These are phyloP conservation scores for Asterochloris sp. DNA, from an alignment of 139 green algal species.

Conservation along the genomic window DNA sequence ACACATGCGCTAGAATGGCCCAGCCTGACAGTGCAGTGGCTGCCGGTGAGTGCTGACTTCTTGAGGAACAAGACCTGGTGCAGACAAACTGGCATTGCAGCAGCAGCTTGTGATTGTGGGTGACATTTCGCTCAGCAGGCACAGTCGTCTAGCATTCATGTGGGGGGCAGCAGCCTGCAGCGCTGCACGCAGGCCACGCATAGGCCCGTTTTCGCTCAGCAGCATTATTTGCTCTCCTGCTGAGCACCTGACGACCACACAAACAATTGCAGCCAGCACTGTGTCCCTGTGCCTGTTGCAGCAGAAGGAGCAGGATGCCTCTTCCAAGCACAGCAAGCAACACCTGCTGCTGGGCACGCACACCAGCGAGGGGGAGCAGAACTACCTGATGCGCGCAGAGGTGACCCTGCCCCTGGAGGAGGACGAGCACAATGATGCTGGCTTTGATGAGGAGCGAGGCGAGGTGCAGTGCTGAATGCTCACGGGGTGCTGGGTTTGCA, in stretches of 20 bases:
- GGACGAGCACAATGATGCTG: conserved; percentile 66
- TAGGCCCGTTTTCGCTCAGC: background rate
- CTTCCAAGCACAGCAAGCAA: conserved; percentile 79
- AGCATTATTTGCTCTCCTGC: background rate
- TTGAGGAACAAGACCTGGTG: background rate
- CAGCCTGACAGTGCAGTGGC: conserved; percentile 97
- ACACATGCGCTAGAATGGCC: conserved; percentile 99
- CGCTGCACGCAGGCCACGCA: background rate
- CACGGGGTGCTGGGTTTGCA: background rate
- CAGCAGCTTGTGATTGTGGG: too few species aligned
- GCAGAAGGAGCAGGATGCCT: conserved; percentile 11
- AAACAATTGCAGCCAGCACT: background rate
- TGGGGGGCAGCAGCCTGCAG: too few species aligned
- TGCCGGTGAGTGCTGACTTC: conserved; percentile 67
- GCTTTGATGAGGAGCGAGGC: conserved; percentile 85
- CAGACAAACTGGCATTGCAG: background rate
- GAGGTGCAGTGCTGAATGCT: conserved; percentile 60
- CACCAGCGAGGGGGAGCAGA: conserved; percentile 97
- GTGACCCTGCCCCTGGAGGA: conserved; percentile 92
- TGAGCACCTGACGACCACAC: background rate
- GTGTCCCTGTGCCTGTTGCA: background rate
- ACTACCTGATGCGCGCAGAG: conserved; percentile 97
- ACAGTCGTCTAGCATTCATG: too few species aligned
- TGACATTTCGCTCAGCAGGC: too few species aligned
- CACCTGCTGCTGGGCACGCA: conserved; percentile 96